Base-by-base conservation (phyloP, 2,329 filamentous ascomycete species). In the Lasiodiplodia gonubiensis region DNA sequence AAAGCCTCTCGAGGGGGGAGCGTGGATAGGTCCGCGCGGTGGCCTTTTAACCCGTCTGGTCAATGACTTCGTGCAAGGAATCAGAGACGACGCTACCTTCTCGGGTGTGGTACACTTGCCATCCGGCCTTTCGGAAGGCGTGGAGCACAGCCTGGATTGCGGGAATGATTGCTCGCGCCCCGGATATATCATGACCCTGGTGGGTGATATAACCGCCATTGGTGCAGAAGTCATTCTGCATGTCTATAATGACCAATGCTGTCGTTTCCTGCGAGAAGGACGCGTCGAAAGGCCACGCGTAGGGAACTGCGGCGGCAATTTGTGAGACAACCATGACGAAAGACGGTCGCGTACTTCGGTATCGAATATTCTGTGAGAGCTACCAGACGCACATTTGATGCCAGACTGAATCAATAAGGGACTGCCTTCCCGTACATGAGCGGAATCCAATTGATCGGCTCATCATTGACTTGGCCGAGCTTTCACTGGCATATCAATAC, bases 1-100 rank as follows among this genome's bases (percentile, higher is more conserved):
- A 82, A 83, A 2, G 74, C 74, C 72, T 89, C 87, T n/a, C 87
- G 79, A 12, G 80, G 77, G 0, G 85, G 84, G 0, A 89, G 80
- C 8, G 86, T 88, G 0, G 85, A 85, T 5, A 89, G 79, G 70
- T 88, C 83, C 0, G 85, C 75, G 12, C 85, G 83, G 71, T 87
- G 84, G 33, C 75, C 64, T 67, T 53, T n/a, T 14, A 14, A 21
- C 1, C 18, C 39, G 8, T 10, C 18, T 10, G 18, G 54, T 59
- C 46, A 52, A 54, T 59, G 30, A 21, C 3, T 4, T 52, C 7
- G 18, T 42, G 27, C 21, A 8, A 12, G 27, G 4, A n/a, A 12
- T n/a, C 18, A 53, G 18, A 18, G 16, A 60, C 5, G 11, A 8
- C 25, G 21, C 8, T 35, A 67, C 64, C 85, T 76, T 86, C 84